These are phyloP conservation scores for Epicoccum sorghinum DNA, from an alignment of 2,329 filamentous ascomycete species.

Conservation along the genomic window DNA sequence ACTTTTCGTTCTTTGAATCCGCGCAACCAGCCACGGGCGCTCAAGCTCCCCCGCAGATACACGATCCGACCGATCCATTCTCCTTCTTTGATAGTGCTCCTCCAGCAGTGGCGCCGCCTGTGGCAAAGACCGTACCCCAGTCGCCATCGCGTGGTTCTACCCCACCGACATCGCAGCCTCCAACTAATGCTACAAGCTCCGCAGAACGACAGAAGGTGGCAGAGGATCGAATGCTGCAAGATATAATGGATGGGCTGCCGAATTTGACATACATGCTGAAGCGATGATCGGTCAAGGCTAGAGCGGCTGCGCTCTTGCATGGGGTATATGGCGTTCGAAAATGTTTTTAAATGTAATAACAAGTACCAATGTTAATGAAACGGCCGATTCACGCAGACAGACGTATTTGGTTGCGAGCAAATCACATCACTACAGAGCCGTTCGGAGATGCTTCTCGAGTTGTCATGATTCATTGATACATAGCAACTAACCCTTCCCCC, in stretches of 20 bases:
- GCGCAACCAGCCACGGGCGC: conserved; percentile 8
- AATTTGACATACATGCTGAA: conserved; percentile 44
- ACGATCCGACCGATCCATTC: conserved; percentile 27
- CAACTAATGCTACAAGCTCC: conserved; percentile 33
- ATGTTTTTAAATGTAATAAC: too few species aligned
- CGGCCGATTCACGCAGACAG: too few species aligned
- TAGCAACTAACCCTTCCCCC: too few species aligned
- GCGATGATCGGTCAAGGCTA: not conserved
- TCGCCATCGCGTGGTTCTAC: conserved; percentile 26
- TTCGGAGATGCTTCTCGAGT: too few species aligned
- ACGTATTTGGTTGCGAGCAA: too few species aligned
- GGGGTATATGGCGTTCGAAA: too few species aligned
- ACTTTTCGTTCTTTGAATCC: conserved; percentile 43
- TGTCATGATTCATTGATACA: too few species aligned
- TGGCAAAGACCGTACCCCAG: conserved; percentile 24
- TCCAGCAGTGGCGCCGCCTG: conserved; percentile 12
- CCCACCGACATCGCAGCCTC: conserved; percentile 27
- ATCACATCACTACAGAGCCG: too few species aligned
- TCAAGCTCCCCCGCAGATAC: conserved; percentile 4
- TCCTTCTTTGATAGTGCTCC: conserved; percentile 34
- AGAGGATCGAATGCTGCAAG: conserved; percentile 35
- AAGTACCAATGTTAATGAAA: too few species aligned
- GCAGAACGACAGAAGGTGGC: conserved; percentile 34
- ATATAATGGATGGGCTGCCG: conserved; percentile 36
- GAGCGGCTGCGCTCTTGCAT: too few species aligned